Evolutionary conservation across 2,329 filamentous ascomycete genomes (phyloP), one percentile per base, ranked within the genome.

Genomic region (Talaromyces funiculosus): DNA sequence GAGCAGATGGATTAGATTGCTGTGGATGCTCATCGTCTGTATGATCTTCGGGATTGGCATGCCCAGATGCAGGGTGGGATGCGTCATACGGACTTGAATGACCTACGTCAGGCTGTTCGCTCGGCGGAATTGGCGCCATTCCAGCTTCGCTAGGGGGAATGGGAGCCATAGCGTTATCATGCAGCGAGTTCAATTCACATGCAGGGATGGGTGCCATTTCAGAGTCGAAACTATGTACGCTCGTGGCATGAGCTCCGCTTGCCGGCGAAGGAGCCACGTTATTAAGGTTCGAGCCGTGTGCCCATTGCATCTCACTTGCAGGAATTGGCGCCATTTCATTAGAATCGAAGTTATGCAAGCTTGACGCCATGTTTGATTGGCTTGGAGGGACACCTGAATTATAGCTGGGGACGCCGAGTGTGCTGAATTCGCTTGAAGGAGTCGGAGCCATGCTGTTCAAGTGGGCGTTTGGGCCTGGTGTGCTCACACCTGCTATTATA

Each of bases 261-360:
- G 59, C 22, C n/a, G 59, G 59, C 7, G 57, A 53, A 20, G 59
- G 53, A 33, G 53, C 59, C 37, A 57, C 53, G n/a, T 38, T 29
- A 20, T 47, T 53, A 20, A 35, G 18, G 33, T 18, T 18, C 14
- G 35, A n/a, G 3, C 33, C 33, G 7, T 18, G 31, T 14, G 24
- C 18, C 18, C 43, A 40, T 24, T 43, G 47, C 35, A 35, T 20
- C 31, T 53, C 47, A 26, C 24, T 53, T 6, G 47, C 43, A 33
- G 47, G 57, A 42, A 59, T 53, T n/a, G 43, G 47, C 12, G 45
- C 47, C 45, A 53, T 53, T 16, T 26, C 40, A 29, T 24, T 47
- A 1, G 55, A 20, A 9, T 47, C 38, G 1, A 37, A 12, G 20
- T 20, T 37, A 10, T 35, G 29, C 10, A 51, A 22, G 22, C 31